Percentiles rank a stretch among this genome's conserved stretches.
Conservation (phyloP, 2,329 filamentous ascomycete genomes). For the Xylaria sp. region DNA sequence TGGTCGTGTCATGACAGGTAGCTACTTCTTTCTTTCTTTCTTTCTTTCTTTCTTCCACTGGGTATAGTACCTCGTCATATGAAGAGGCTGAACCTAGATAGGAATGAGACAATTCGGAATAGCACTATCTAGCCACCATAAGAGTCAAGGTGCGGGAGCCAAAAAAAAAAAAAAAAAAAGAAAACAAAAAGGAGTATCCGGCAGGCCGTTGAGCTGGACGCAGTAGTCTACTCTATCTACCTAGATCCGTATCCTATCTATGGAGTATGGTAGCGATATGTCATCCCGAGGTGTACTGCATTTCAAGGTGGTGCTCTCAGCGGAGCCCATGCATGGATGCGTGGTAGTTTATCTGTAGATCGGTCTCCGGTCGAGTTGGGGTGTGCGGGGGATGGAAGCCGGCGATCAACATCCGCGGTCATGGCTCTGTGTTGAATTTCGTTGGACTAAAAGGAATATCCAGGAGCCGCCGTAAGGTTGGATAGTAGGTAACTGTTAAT, state of each 20-base stretch:
- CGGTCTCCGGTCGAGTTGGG: conserved; percentile 16
- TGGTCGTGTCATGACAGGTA: background rate
- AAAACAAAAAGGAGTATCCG: background rate
- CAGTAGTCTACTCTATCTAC: background rate
- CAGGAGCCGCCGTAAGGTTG: background rate
- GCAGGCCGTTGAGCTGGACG: background rate
- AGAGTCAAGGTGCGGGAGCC: conserved; percentile 19
- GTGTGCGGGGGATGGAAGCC: conserved; percentile 16
- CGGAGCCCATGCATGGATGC: conserved; percentile 20
- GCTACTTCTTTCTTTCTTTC: too few relatives aligned
- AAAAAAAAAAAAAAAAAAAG: too few relatives aligned
- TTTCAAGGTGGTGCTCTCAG: conserved; percentile 11
- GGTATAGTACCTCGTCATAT: background rate
- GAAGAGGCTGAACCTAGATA: background rate
- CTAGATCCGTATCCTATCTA: background rate
- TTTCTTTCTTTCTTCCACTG: background rate
- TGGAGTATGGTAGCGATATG: conserved; percentile 3
- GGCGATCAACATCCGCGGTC: background rate
- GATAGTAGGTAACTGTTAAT: background rate
- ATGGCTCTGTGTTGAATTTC: background rate
- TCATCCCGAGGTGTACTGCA: conserved; percentile 13
- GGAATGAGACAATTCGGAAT: background rate
- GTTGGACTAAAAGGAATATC: background rate
- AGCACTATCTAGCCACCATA: background rate
- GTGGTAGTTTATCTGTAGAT: conserved; percentile 15